Evolutionary conservation across 805 yeast genomes (phyloP).

Genomic region (Candida maltosa): DNA sequence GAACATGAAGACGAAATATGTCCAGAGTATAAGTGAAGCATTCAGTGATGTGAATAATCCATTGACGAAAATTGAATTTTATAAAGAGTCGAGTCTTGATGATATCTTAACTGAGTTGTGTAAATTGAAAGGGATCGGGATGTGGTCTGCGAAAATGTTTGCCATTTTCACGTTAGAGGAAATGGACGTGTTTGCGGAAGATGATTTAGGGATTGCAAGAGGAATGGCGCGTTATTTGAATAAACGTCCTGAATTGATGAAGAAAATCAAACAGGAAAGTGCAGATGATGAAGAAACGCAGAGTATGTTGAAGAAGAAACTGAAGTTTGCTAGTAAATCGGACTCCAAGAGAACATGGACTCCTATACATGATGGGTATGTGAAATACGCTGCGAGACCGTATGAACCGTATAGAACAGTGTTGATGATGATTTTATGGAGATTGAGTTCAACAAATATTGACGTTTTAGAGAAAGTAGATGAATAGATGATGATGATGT

Average conservation of each 20-base stretch:
- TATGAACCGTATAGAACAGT: conserved; percentile 67
- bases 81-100: conserved; percentile 36
- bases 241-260: conserved; percentile 47
- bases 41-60: conserved; percentile 40
- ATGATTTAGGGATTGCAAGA: conserved; percentile 81
- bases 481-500: conserved; percentile 2
- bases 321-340: conserved; percentile 33
- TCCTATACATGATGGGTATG: conserved; percentile 59
- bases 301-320: conserved; percentile 29
- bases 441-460: conserved; percentile 56
- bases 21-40: conserved; percentile 50
- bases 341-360: conserved; percentile 58
- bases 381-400: conserved; percentile 50
- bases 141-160: conserved; percentile 91
- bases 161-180: conserved; percentile 64
- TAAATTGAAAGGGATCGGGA: conserved; percentile 67
- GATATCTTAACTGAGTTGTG: conserved; percentile 48
- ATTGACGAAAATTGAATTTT: conserved; percentile 31
- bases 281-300: conserved; percentile 31
- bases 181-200: conserved; percentile 68
- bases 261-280: conserved; percentile 36
- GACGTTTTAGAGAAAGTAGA: conserved; percentile 36
- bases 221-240: conserved; percentile 68
- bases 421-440: conserved; percentile 74
- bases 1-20: conserved; percentile 61